A percentile compares a stretch with the other conserved stretches of the same genome.
Conservation (phyloP, 78 protist genomes). For the Cyanophora paradoxa region DNA sequence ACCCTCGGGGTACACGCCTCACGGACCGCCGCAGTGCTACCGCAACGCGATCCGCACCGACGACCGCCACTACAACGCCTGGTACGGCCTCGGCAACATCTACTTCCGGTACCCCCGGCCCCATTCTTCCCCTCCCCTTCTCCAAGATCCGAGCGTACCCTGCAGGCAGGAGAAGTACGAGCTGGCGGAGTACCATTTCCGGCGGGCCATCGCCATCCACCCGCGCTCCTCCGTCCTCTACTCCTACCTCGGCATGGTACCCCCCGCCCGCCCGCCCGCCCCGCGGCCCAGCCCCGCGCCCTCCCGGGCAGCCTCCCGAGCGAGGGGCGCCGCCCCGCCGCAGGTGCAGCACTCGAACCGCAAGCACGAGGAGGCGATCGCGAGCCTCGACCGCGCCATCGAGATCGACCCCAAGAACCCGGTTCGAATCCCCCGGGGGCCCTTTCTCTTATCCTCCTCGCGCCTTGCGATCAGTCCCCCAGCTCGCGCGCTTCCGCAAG, state of each 20-base stretch:
- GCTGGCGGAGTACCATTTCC: constrained; percentile 68
- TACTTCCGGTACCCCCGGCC: neutral
- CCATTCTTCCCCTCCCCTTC: no score
- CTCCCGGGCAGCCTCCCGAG: neutral
- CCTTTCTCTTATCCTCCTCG: no score
- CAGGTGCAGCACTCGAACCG: neutral
- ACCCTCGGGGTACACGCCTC: neutral
- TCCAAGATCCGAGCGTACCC: no score
- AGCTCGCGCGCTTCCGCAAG: constrained; percentile 25
- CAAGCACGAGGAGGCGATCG: neutral
- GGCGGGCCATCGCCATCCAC: constrained; percentile 65
- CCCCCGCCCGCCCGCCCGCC: constrained; percentile 14
- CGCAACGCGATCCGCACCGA: constrained; percentile 64
- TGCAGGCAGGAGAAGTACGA: constrained; percentile 69
- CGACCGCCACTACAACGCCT: constrained; percentile 79
- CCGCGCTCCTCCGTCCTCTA: constrained; percentile 59
- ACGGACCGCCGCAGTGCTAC: constrained; percentile 34
- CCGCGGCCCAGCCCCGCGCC: neutral
- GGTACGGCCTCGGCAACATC: constrained; percentile 49
- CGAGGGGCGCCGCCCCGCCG: no score
- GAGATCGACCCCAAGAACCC: constrained; percentile 13
- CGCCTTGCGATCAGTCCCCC: no score
- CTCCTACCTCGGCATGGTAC: constrained; percentile 79
- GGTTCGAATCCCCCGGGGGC: no score
- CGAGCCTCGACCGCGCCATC: constrained; percentile 9